phyloP scores from a whole-genome alignment of 2,329 filamentous ascomycete genomes.

The Xylaria digitata region DNA sequence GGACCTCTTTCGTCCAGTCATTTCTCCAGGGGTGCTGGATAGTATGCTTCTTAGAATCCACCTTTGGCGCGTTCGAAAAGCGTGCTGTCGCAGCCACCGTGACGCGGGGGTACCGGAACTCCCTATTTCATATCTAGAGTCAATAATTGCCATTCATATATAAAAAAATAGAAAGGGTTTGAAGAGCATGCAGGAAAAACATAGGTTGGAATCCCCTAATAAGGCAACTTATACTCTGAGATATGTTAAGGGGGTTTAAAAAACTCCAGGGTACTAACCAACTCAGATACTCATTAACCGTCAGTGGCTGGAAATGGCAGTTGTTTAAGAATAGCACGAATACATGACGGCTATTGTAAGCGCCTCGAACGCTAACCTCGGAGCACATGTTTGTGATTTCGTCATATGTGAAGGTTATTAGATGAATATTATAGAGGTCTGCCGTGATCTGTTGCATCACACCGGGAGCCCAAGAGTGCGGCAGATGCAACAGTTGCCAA shows the following conservation, averaged over 20 bases:
- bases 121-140: conserved; percentile 18
- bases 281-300: conserved; percentile 49
- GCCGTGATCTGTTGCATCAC: conserved; percentile 50
- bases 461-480: conserved; percentile 47
- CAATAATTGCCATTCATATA: no score
- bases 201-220: no score
- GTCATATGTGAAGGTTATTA: conserved; percentile 49
- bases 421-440: conserved; percentile 51
- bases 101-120: conserved; percentile 51
- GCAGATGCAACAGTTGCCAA: conserved; percentile 49
- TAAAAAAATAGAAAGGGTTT: no score
- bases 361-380: conserved; percentile 47
- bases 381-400: conserved; percentile 33
- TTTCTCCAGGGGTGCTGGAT: conserved; percentile 44
- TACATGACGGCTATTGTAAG: conserved; percentile 51
- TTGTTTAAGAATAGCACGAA: conserved; percentile 46
- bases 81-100: conserved; percentile 43
- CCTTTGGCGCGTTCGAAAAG: conserved; percentile 41
- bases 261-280: conserved; percentile 18
- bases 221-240: no score
- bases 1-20: conserved; percentile 43
- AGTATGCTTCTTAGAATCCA: conserved; percentile 25
- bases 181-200: no score
- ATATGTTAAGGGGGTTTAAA: no score
- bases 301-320: conserved; percentile 50